Conservation (phyloP, 148 eudicot species). For the Arbutus unedo region DNA sequence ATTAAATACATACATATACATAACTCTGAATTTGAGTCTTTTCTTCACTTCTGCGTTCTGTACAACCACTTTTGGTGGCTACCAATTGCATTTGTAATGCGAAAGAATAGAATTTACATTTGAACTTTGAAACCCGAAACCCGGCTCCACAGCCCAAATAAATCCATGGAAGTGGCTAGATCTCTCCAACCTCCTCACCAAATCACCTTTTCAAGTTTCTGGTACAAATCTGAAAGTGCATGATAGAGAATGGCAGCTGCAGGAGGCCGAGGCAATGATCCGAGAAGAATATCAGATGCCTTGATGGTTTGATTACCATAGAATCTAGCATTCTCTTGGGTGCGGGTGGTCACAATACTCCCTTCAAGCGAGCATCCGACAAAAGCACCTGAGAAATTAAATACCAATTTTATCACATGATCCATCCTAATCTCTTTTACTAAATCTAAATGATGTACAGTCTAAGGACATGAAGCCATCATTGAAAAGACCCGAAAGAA, state of each 20-base stretch:
- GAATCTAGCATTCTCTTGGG: slow-evolving; percentile 19
- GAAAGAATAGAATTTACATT: background rate
- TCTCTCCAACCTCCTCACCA: background rate
- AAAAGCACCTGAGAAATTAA: slow-evolving; percentile 16
- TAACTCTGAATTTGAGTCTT: too few relatives aligned
- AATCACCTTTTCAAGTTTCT: slow-evolving; percentile 12
- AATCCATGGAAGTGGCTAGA: background rate
- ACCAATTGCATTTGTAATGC: background rate
- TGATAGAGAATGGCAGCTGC: slow-evolving; percentile 23
- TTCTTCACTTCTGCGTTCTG: slow-evolving; percentile 1
- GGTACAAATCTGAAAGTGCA: slow-evolving; percentile 17
- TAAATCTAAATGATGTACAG: too few relatives aligned
- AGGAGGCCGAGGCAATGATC: slow-evolving; percentile 22
- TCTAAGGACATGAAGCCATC: too few relatives aligned
- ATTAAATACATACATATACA: background rate
- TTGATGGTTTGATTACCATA: slow-evolving; percentile 13
- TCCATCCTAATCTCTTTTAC: too few relatives aligned
- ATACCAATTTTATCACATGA: too few relatives aligned
- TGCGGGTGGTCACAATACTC: slow-evolving; percentile 18
- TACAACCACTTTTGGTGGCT: slow-evolving; percentile 9
- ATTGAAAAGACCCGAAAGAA: too few relatives aligned
- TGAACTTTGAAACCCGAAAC: background rate
- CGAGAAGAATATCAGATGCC: slow-evolving; percentile 23
- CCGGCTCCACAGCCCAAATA: background rate
- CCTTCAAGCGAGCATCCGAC: slow-evolving; percentile 24